Base-by-base conservation (phyloP, 1,284 basidiomycete genomes). In the Ustilago trichophora region DNA sequence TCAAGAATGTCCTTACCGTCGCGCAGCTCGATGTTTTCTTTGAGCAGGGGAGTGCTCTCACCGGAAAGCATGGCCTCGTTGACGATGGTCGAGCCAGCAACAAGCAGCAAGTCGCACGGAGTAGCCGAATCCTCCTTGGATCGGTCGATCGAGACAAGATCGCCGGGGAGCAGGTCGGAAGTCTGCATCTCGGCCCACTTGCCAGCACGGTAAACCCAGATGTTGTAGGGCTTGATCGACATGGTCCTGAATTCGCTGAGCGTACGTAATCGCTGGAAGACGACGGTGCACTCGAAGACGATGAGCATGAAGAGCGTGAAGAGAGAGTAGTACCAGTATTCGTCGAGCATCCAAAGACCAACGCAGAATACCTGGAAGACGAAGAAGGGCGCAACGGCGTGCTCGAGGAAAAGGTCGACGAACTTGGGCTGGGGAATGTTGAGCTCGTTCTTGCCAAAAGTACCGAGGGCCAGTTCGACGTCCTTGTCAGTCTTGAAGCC, bases 401-500 rank as follows among this genome's bases (percentile, higher is more conserved):
- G 79, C 52, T 81, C 78, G 31, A 72, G 60, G 60, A 81, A 81
- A 48, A 81, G 76, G 19, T 77, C 78, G 40, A 73, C 38, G 41
- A 81, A 81, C 3, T 59, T 76, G 50, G 79, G 79, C 58, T 57
- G 67, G 38, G 79, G 79, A 31, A 81, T 81, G 48, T 80, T 64
- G 42, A 81, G 75, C 25, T 63, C 57, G 53, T 81, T 81, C 31
- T 64, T 68, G 47, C 79, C 79, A 42, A 74, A 81, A 9, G 76
- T 78, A 22, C 66, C 67, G 13, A 73, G 56, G 11, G 76, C 71
- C 1, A 65, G 55, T 27, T 75, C 66, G 36, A 83, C 66, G n/a
- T 73, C 76, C n/a, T 57, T 27, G 4, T 75, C 51, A 12, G 73
- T 72, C 26, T 54, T 60, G 44, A 87, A 82, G 16, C 87, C 87